Evolutionary conservation across 345 rosid species (phyloP), one percentile per base, ranked within the genome.

Genomic region (Eucalyptus fibrosa): DNA sequence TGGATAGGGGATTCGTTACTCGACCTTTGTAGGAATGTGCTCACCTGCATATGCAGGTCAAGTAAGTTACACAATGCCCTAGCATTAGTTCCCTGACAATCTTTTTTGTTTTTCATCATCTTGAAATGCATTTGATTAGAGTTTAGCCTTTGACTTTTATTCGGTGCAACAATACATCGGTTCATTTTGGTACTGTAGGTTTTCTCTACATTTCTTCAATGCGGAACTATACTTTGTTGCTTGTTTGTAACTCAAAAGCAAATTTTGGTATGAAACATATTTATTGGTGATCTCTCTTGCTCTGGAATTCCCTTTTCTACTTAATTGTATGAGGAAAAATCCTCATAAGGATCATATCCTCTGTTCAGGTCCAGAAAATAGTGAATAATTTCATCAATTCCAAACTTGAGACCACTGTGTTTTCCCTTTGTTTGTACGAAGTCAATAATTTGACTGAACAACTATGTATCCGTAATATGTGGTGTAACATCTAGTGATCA

Each of bases 1-100:
- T 94, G 12, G 92, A 91, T 32, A 92, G 95, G 89, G 97, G 98
- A 49, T 96, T 94, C 87, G 93, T 87, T 34, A 53, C 92, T 81
- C 94, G 98, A 12, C 98, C 97, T 80, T 88, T 94, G 91, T 94
- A 92, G 47, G 88, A 88, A 53, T 37, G 86, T 51, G 83, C 51
- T 77, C 30, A 40, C 26, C 85, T 40, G 47, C 30, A 77, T 11
- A 21, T 77, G 83, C 89, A 86, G 83, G 83, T 77, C 83, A 21
- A 77, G 88, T 86, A 86, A 19, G 88, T 86, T 86, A 42, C 89
- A 49, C 23, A 88, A 88, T 26, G 89, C 23, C 8, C 83, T 40
- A 37, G 83, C 83, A 77, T 40, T 77, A 77, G 83, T 77, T 77
- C 42, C 47, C 83, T 37, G 24, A 77, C 47, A 77, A 37, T 77